Evolutionary conservation across 1,284 basidiomycete species (phyloP).

Genomic region (Afroboletus lepidellus): DNA sequence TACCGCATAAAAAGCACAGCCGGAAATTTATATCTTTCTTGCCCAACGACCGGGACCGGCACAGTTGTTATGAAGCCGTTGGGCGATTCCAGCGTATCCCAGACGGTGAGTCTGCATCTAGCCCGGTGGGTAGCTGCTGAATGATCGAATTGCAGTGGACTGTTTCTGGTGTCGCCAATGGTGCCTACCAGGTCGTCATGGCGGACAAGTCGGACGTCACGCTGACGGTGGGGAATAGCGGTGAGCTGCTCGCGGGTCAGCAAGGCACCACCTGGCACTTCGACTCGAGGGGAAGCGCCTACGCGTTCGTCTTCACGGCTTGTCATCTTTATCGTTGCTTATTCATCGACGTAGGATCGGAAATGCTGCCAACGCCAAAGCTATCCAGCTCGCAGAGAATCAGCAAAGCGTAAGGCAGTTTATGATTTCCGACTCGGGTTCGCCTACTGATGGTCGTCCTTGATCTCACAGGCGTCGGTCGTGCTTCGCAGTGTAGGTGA

Average conservation of each 20-base stretch:
- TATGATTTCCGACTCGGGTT: too few species aligned
- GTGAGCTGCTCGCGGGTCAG: neutral
- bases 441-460: neutral
- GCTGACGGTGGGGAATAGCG: neutral
- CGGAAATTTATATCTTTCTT: neutral
- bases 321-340: neutral
- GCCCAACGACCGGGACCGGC: too few species aligned
- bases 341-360: neutral
- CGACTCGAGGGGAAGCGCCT: neutral
- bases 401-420: neutral
- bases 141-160: neutral
- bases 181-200: neutral
- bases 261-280: neutral
- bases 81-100: neutral
- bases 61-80: neutral
- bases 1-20: neutral
- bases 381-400: neutral
- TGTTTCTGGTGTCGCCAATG: neutral
- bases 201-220: neutral
- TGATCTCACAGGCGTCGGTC: slow-evolving; percentile 73
- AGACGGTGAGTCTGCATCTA: neutral
- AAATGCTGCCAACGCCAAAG: neutral
- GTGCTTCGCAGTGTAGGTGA: neutral
- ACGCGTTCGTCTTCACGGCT: neutral
- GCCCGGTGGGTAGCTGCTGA: neutral